Percentiles rank a stretch among this genome's conserved stretches.
phyloP scores from a whole-genome alignment of 2,329 filamentous ascomycete species.

The Huntiella bhutanensis region DNA sequence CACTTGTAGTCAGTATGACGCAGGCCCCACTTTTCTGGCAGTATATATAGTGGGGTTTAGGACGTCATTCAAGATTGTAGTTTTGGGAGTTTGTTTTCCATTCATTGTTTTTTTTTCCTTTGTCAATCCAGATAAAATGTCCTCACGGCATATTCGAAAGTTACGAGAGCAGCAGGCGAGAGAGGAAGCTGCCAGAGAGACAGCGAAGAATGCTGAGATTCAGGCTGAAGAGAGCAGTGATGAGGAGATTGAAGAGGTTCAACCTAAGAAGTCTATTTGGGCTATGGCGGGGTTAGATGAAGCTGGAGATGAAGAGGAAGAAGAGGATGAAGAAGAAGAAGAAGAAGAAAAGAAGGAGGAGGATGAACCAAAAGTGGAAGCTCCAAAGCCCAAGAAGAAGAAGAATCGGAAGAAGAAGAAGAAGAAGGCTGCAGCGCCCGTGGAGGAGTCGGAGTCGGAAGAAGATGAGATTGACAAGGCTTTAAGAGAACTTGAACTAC shows the following conservation, averaged over 20 bases:
- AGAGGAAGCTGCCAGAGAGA: slow-evolving; percentile 17
- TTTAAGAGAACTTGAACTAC: slow-evolving; percentile 28
- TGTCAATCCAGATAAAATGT: slow-evolving; percentile 21
- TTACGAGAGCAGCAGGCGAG: slow-evolving; percentile 26
- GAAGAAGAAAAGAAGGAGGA: neutral
- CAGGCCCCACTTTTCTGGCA: too few relatives aligned
- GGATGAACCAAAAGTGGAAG: neutral
- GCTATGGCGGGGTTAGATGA: slow-evolving; percentile 17
- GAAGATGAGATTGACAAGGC: slow-evolving; percentile 39
- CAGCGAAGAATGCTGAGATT: slow-evolving; percentile 11
- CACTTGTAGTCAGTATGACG: too few relatives aligned
- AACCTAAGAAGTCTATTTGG: slow-evolving; percentile 19
- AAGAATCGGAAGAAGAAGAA: slow-evolving; percentile 24
- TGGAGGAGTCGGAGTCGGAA: slow-evolving; percentile 13
- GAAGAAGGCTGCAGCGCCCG: slow-evolving; percentile 12
- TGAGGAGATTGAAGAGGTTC: slow-evolving; percentile 16
- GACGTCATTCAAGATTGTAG: too few relatives aligned
- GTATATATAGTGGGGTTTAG: too few relatives aligned
- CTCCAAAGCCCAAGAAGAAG: slow-evolving; percentile 15
- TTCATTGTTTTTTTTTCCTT: neutral
- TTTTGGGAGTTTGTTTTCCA: too few relatives aligned
- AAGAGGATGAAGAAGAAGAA: slow-evolving; percentile 13
- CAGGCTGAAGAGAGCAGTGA: slow-evolving; percentile 18
- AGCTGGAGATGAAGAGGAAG: slow-evolving; percentile 4
- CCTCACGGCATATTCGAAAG: slow-evolving; percentile 32